A percentile compares a stretch with the other conserved stretches of the same genome.
phyloP scores from a whole-genome alignment of 768 basidiomycete genomes.

The Pleurotus ostreatus region DNA sequence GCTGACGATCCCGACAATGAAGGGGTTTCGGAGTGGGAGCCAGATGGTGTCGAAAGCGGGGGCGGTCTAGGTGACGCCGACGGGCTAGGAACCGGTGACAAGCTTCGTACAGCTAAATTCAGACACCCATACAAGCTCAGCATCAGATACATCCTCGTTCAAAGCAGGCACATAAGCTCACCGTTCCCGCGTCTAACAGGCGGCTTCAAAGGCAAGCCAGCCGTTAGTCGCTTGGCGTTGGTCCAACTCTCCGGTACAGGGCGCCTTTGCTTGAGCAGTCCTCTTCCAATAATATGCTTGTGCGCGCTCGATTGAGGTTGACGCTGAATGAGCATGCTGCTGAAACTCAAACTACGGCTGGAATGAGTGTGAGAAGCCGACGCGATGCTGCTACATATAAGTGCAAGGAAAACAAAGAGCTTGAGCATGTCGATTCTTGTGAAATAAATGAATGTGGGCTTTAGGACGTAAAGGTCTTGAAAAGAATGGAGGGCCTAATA shows the following conservation, averaged over 20 bases:
- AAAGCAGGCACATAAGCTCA: no score
- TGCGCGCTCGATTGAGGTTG: neutral
- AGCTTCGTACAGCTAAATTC: no score
- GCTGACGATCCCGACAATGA: neutral
- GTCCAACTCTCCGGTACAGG: neutral
- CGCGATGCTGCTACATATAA: neutral
- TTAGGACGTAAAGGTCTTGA: neutral
- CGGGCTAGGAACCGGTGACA: no score
- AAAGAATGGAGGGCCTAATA: constrained; percentile 1
- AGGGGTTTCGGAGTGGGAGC: neutral
- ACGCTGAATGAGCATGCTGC: neutral
- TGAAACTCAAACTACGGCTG: neutral
- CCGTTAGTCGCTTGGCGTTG: constrained; percentile 3
- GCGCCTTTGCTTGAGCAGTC: neutral
- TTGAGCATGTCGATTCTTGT: neutral
- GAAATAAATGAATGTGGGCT: constrained; percentile 4
- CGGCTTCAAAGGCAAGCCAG: neutral
- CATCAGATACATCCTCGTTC: no score
- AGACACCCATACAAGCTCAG: no score
- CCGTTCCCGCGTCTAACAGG: neutral
- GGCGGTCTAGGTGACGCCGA: neutral
- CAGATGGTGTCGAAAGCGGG: neutral
- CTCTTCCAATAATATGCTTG: neutral
- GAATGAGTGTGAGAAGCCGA: neutral
- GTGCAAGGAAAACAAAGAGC: neutral